Percentiles rank a stretch among this genome's conserved stretches.
These are phyloP conservation scores for Penicillium sp. DNA, from an alignment of 2,329 filamentous ascomycete species.

Conservation along the genomic window DNA sequence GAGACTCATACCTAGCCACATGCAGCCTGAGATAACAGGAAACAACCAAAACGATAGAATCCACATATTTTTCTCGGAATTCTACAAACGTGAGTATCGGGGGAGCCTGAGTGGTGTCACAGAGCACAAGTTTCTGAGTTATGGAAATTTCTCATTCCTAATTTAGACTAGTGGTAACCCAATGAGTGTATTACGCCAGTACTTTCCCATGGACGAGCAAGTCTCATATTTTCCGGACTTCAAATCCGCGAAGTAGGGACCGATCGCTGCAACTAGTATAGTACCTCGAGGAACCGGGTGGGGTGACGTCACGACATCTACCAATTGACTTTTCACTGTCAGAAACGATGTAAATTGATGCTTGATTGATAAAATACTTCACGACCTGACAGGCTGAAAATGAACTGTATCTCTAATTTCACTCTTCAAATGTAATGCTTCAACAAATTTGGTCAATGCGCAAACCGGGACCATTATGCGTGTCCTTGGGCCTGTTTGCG, in stretches of 20 bases:
- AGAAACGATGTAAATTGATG: background rate
- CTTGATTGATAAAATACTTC: background rate
- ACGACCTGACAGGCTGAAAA: no score
- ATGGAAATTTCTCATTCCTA: background rate
- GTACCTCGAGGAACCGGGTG: background rate
- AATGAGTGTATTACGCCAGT: background rate
- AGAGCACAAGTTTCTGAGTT: background rate
- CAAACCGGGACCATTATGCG: background rate
- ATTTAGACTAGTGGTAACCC: background rate
- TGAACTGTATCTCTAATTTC: no score
- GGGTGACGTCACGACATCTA: background rate
- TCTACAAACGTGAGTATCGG: background rate
- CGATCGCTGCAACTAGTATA: background rate
- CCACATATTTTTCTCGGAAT: background rate
- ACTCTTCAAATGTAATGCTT: background rate
- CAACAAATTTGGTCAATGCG: background rate
- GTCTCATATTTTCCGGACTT: background rate
- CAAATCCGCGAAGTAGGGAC: background rate
- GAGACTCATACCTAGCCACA: background rate
- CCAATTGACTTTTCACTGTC: background rate
- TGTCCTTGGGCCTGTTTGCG: slow-evolving; percentile 5
- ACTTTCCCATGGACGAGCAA: background rate
- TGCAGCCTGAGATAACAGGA: background rate
- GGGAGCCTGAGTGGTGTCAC: background rate
- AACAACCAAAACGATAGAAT: background rate